Percentiles rank a stretch among this genome's conserved stretches.
Conservation (phyloP, 2,329 filamentous ascomycete genomes). For the Aspergillus quadricinctus region DNA sequence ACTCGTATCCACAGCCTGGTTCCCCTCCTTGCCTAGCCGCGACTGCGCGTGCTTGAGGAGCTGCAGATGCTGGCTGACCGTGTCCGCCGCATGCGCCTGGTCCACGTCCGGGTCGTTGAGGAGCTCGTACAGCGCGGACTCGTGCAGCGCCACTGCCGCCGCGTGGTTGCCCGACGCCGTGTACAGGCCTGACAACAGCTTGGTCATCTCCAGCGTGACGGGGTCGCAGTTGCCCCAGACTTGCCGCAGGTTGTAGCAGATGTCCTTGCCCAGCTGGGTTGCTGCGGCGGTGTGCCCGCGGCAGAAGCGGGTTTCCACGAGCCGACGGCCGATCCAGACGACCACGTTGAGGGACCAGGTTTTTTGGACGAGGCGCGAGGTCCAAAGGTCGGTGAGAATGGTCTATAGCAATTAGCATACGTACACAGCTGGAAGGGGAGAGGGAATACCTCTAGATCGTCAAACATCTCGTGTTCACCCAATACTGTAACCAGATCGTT, state of each 20-base stretch:
- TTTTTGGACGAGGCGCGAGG: conserved; percentile 43
- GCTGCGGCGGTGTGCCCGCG: conserved; percentile 43
- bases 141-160: conserved; percentile 28
- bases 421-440: not conserved
- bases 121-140: conserved; percentile 26
- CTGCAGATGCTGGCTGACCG: conserved; percentile 28
- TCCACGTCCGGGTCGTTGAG: conserved; percentile 23
- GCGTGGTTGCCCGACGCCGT: conserved; percentile 34
- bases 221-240: conserved; percentile 48
- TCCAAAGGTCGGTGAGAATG: conserved; percentile 45
- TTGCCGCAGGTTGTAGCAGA: conserved; percentile 53
- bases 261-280: conserved; percentile 49
- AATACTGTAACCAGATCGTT: conserved; percentile 36
- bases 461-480: conserved; percentile 36
- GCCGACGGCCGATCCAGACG: conserved; percentile 50
- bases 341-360: conserved; percentile 45
- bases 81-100: conserved; percentile 15
- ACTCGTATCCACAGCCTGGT: conserved; percentile 12
- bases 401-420: conserved; percentile 6
- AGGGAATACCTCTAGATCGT: conserved; percentile 29
- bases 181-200: conserved; percentile 49
- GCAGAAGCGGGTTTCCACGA: conserved; percentile 51
- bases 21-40: conserved; percentile 18
- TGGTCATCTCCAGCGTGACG: conserved; percentile 47
- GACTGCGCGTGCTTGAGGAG: conserved; percentile 25